phyloP scores from a whole-genome alignment of 148 eudicot species.

The Simmondsia chinensis region DNA sequence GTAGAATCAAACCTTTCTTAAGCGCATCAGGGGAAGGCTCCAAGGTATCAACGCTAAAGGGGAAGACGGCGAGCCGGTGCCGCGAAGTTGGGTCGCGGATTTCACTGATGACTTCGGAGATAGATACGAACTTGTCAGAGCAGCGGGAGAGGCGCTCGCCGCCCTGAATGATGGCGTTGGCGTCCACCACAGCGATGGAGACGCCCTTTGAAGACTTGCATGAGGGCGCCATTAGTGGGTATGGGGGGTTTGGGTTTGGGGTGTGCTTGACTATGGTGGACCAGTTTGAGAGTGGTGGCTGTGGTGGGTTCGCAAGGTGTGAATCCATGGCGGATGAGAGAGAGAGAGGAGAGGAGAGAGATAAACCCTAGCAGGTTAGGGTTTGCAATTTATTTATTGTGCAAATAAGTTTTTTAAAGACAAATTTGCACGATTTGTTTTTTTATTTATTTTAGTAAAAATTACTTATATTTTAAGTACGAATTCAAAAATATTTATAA shows the following conservation, averaged over 20 bases:
- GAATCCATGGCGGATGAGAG: too few species aligned
- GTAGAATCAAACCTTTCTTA: constrained; percentile 42
- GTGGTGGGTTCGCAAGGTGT: constrained; percentile 40
- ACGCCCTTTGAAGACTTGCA: constrained; percentile 58
- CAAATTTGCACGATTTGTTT: too few species aligned
- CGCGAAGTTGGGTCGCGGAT: constrained; percentile 80
- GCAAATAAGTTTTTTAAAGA: too few species aligned
- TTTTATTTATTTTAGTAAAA: too few species aligned
- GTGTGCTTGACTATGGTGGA: background rate
- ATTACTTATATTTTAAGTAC: too few species aligned
- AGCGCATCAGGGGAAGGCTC: constrained; percentile 80
- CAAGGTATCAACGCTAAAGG: constrained; percentile 40
- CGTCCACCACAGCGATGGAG: constrained; percentile 82
- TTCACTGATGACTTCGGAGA: constrained; percentile 59
- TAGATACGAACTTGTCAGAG: constrained; percentile 67
- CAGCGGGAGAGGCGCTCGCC: constrained; percentile 35
- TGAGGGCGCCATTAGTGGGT: too few species aligned
- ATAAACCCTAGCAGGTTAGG: too few species aligned
- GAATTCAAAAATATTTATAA: too few species aligned
- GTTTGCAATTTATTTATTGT: too few species aligned
- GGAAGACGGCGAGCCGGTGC: constrained; percentile 53
- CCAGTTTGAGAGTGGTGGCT: constrained; percentile 6
- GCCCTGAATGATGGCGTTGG: constrained; percentile 86
- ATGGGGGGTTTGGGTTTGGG: constrained; percentile 13
- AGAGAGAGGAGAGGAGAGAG: too few species aligned